Evolutionary conservation across 345 rosid genomes (phyloP), one percentile per base, ranked within the genome.

Genomic region (Populus simonii): DNA sequence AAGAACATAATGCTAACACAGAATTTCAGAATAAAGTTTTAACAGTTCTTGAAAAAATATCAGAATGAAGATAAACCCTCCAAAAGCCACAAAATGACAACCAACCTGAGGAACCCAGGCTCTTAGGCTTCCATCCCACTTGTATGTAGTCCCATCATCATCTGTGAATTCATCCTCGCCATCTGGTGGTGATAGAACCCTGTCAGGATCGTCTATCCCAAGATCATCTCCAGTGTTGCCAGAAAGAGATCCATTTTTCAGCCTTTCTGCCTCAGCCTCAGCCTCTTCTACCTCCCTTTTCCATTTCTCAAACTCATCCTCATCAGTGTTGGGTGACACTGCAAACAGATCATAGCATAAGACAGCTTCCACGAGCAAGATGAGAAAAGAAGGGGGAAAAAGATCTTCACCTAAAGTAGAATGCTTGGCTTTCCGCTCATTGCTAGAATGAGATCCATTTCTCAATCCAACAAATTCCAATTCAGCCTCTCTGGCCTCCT

Each of bases 41-140:
- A 22, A 15, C 18, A 22, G 33, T 38, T 61, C 69, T 74, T 62
- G 70, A 62, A 27, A 23, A 18, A 25, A 49, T 18, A 67, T 67
- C 7, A n/a, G 8, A 31, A 17, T 36, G 71, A 18, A 31, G 43
- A 33, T 17, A 18, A 16, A 65, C 39, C 38, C 71, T 47, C 67
- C 12, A 31, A 9, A 71, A 51, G 8, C 15, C n/a, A 31, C 51
- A 47, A 74, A 68, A 36, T 43, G 69, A 72, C 20, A 71, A 84
- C 86, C 82, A 76, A 96, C 99, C 98, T 94, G 97, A 80, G 98
- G 98, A 87, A 82, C 98, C 94, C 97, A 96, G 77, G 85, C 97
- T 83, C 92, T 86, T 74, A 87, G 87, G 78, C 83, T 68, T 82
- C 82, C 83, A 85, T 93, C 87, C 98, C 98, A 93, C 88, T 89